A percentile compares a stretch with the other conserved stretches of the same genome.
Evolutionary conservation across 2,329 filamentous ascomycete species (phyloP).

Genomic region (Lanzia echinophila): DNA sequence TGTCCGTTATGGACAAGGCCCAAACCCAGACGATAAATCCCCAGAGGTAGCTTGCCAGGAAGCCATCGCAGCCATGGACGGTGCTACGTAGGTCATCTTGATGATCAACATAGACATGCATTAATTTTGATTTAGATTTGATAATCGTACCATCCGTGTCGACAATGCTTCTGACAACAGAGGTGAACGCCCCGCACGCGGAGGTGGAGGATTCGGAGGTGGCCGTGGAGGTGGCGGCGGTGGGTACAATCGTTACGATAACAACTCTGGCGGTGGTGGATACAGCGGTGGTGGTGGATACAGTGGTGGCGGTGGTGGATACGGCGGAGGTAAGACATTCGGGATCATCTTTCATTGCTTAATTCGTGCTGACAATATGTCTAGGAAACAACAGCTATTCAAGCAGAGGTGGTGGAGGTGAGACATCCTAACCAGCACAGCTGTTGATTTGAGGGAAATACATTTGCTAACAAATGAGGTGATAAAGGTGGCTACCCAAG

Average conservation of each 20-base stretch:
- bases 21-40: not conserved
- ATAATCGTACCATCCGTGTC: constrained; percentile 89
- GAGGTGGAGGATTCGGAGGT: constrained; percentile 31
- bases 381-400: not conserved
- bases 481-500: constrained; percentile 7
- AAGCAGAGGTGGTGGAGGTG: constrained; percentile 18
- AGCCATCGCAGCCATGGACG: constrained; percentile 77
- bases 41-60: constrained; percentile 64
- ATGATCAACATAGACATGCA: constrained; percentile 1
- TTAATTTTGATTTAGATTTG: constrained; percentile 55
- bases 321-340: constrained; percentile 11
- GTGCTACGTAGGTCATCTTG: constrained; percentile 65
- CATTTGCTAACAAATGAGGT: constrained; percentile 6
- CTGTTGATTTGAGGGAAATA: not conserved
- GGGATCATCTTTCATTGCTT: too few relatives aligned
- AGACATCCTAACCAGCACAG: constrained; percentile 10
- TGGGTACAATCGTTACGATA: constrained; percentile 36
- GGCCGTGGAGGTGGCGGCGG: constrained; percentile 35
- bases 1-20: constrained; percentile 67
- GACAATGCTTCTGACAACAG: constrained; percentile 70
- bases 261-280: constrained; percentile 25
- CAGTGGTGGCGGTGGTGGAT: constrained; percentile 28
- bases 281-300: constrained; percentile 25
- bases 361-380: too few relatives aligned
- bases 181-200: constrained; percentile 29